A percentile compares a stretch with the other conserved stretches of the same genome.
Evolutionary conservation across 495 filamentous ascomycete species (phyloP).

Genomic region (Cercophora scortea): DNA sequence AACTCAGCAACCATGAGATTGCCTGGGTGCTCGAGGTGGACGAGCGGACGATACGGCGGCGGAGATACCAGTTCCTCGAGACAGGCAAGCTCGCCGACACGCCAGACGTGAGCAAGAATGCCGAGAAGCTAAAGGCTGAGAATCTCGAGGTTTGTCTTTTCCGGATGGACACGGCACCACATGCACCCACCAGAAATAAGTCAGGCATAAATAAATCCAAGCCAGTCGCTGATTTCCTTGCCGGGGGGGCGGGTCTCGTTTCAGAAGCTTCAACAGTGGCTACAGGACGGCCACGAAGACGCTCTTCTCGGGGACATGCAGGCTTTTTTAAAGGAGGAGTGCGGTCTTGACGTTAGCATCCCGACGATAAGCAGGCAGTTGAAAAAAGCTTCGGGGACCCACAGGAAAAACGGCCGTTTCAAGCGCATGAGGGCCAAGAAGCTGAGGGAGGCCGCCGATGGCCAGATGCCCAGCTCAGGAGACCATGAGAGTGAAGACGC

Average conservation of each 20-base stretch:
- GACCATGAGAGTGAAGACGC: no score
- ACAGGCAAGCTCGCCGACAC: slow-evolving; percentile 15
- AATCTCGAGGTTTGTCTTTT: slow-evolving; percentile 14
- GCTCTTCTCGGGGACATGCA: slow-evolving; percentile 24
- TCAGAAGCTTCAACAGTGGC: slow-evolving; percentile 22
- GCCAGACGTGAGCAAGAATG: slow-evolving; percentile 21
- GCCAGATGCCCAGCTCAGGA: no score
- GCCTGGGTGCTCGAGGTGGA: slow-evolving; percentile 14
- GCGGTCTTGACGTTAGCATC: slow-evolving; percentile 14
- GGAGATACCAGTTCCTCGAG: slow-evolving; percentile 13
- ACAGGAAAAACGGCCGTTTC: no score
- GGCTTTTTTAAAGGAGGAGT: slow-evolving; percentile 13
- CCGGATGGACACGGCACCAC: no score
- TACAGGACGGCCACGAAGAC: slow-evolving; percentile 15
- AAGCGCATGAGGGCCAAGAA: background rate
- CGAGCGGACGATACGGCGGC: slow-evolving; percentile 17
- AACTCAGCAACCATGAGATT: slow-evolving; percentile 21
- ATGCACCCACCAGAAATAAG: no score
- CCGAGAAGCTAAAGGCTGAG: slow-evolving; percentile 20
- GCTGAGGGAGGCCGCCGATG: background rate
- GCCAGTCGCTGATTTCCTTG: no score
- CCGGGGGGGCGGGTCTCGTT: no score
- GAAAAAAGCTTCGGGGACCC: background rate
- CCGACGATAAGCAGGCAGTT: background rate
- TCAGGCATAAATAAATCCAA: no score